phyloP scores from a whole-genome alignment of 148 eudicot species.

The Fagopyrum tataricum region DNA sequence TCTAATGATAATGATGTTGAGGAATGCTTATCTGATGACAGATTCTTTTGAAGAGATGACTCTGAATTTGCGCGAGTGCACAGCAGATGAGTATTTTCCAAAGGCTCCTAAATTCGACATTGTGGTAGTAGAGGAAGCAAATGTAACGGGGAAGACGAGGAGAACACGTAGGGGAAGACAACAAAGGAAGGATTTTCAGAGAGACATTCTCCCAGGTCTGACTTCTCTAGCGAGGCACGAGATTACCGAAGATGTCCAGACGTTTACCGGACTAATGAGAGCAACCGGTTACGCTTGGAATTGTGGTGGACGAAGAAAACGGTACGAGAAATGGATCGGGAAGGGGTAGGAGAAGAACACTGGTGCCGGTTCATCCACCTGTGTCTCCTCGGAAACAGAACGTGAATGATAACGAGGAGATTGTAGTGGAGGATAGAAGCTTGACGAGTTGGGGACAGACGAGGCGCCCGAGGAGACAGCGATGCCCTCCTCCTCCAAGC shows the following conservation, averaged over 20 bases:
- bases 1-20: conserved; percentile 3
- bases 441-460: conserved; percentile 53
- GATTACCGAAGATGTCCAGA: conserved; percentile 85
- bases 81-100: too few relatives aligned
- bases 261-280: conserved; percentile 75
- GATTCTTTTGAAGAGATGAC: too few relatives aligned
- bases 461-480: conserved; percentile 70
- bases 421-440: conserved; percentile 41
- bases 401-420: conserved; percentile 28
- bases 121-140: too few relatives aligned
- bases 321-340: conserved; percentile 44
- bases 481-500: conserved; percentile 42
- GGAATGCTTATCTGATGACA: too few relatives aligned
- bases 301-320: conserved; percentile 42
- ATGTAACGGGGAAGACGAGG: too few relatives aligned
- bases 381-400: conserved; percentile 32
- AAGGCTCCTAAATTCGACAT: too few relatives aligned
- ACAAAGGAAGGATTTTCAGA: too few relatives aligned
- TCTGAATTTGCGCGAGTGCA: too few relatives aligned
- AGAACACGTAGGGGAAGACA: too few relatives aligned
- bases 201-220: too few relatives aligned
- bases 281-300: conserved; percentile 79
- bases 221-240: conserved; percentile 36
- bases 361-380: conserved; percentile 26
- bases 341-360: conserved; percentile 44